Evolutionary conservation across 2,329 filamentous ascomycete species (phyloP).

Genomic region (Trematosphaeria pertusa): DNA sequence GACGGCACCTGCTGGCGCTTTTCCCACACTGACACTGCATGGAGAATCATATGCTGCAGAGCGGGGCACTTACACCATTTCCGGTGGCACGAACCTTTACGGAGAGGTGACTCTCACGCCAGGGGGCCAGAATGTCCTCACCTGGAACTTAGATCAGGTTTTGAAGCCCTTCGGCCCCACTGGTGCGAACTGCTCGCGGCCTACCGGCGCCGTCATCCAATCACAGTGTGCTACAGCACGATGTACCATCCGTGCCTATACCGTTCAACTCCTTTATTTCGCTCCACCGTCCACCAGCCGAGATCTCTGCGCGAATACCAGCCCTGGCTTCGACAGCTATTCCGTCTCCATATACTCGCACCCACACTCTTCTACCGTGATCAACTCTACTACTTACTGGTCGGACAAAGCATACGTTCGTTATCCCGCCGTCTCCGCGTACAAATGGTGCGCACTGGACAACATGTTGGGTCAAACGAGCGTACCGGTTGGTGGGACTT

Average conservation of each 20-base stretch:
- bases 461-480: neutral
- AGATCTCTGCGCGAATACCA: constrained; percentile 17
- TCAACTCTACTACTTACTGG: constrained; percentile 9
- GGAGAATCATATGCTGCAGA: constrained; percentile 1
- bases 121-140: neutral
- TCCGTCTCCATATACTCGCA: constrained; percentile 6
- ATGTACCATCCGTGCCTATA: constrained; percentile 9
- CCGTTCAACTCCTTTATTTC: constrained; percentile 13
- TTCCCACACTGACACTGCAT: constrained; percentile 6
- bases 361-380: constrained; percentile 3
- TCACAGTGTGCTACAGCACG: constrained; percentile 1
- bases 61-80: constrained; percentile 1
- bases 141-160: neutral
- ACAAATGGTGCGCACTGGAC: constrained; percentile 3
- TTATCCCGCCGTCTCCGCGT: constrained; percentile 7
- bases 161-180: neutral
- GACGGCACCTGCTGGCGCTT: constrained; percentile 1
- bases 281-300: constrained; percentile 7
- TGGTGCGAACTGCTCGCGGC: constrained; percentile 2
- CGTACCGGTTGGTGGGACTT: neutral
- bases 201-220: neutral
- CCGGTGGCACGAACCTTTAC: constrained; percentile 1
- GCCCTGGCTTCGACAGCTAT: constrained; percentile 14
- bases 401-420: constrained; percentile 10
- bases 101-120: constrained; percentile 1